Evolutionary conservation across 441 rosid genomes (phyloP), one percentile per base, ranked within the genome.

Genomic region (Brassica hybrid): DNA sequence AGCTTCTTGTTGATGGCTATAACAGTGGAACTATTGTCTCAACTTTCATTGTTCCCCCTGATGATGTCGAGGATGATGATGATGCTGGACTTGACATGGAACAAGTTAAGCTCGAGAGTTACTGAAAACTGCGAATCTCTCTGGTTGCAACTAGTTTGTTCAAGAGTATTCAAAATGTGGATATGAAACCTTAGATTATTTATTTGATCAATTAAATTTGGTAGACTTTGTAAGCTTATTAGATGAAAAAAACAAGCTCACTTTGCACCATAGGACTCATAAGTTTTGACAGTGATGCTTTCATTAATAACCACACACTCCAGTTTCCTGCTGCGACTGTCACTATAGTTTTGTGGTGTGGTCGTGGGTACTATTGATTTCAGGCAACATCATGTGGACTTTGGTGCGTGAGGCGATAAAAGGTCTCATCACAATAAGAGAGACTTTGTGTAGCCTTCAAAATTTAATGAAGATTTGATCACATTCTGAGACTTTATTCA

Each of bases 1-100:
- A 87, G 77, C 77, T 93, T 58, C 84, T 93, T 69, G 73, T 86
- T 64, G 90, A 93, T 79, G 99, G 97, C 4, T 91, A 81, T 66
- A 87, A 85, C 25, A 85, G 94, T 36, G 99, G 98, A 76, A 84
- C 74, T 50, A 78, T 90, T 8, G 87, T 88, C 78, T 85, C 89
- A 13, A 73, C 81, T 72, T 76, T 34, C 45, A 52, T 68, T 64
- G 45, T 45, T 5, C 58, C 66, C 60, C 69, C 19, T 19, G 50
- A 57, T 16, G 36, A 91, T 2, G 77, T 76, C 30, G 76, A 16
- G 54, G 67, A n/a, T n/a, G n/a, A 16, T 8, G 34, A 32, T 1
- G 82, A 84, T 43, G 72, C 41, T 0, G 76, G 38, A 63, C 56
- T 79, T 74, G 76, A 65, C 67, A 65, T 63, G 14, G 75, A 17